Evolutionary conservation across 1,284 basidiomycete species (phyloP).

Genomic region (Psilocybe mexicana): DNA sequence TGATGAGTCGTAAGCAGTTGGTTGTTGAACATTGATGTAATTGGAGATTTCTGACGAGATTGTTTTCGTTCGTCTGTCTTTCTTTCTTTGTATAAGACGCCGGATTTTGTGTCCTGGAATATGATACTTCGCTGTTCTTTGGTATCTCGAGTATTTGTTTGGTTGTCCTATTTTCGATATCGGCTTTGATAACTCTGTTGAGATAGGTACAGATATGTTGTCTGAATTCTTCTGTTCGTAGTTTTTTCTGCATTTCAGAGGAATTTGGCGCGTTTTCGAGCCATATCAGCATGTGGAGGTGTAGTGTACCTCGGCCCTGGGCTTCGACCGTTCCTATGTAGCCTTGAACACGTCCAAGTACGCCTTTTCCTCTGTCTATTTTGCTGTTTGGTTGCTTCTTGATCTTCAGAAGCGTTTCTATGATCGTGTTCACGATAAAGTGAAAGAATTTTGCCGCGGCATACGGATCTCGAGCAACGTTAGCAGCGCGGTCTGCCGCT

Average conservation of each 20-base stretch:
- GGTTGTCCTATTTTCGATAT: not conserved
- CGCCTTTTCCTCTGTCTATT: conserved; percentile 10
- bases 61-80: not conserved
- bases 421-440: conserved; percentile 33
- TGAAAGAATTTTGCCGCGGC: conserved; percentile 41
- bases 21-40: not conserved
- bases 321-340: conserved; percentile 30
- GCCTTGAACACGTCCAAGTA: conserved; percentile 21
- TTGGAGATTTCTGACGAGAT: not conserved
- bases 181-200: not conserved
- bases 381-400: conserved; percentile 6
- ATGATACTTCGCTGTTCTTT: not conserved
- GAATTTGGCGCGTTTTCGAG: conserved; percentile 24
- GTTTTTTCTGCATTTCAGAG: not conserved
- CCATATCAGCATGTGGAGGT: conserved; percentile 23
- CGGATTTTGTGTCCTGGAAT: not conserved
- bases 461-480: conserved; percentile 39
- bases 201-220: not conserved
- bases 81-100: not conserved
- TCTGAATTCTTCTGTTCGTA: too few species aligned
- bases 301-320: conserved; percentile 28
- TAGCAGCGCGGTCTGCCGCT: conserved; percentile 24
- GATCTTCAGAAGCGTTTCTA: conserved; percentile 37
- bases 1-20: not conserved
- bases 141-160: not conserved